Base-by-base conservation (phyloP, 2,329 filamentous ascomycete species). In the Bertia moriformis region DNA sequence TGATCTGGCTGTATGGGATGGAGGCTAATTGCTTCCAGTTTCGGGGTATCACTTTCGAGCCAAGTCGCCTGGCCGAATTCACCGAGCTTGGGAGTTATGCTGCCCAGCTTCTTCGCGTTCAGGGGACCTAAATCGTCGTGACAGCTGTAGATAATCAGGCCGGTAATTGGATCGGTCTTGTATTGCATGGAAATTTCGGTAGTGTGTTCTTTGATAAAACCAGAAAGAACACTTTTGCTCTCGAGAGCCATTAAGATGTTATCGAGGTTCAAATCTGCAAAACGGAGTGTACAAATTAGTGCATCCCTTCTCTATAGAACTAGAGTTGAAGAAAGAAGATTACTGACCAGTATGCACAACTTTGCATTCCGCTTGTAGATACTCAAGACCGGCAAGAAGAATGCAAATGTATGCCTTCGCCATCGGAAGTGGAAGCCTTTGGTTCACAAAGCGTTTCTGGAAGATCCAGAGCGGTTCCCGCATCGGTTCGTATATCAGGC, bases 241-340 rank as follows among this genome's bases (percentile, higher is more conserved):
- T 41, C 42, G 22, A 44, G 43, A 3, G 18, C 18, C 3, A 44
- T 18, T 5, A 44, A 15, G 24, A 44, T 44, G 30, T 44, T 44
- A 19, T 44, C 42, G 12, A 36, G 32, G 37, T 44, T 44, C 14
- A 44, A 24, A 44, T 44, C 43, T 44, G 33, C 1, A 24, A 37
- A 18, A 17, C 19, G 37, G 14, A 18, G 47, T 1, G 39, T 49
- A 1, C 49, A 48, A 48, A 43, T 50, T 14, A 45, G 43, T 19
- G 47, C 47, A 51, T 50, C 41, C 46, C 45, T 3, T 46, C 43
- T 1, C 35, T 49, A 14, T 47, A 48, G 48, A 37, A 38, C n/a
- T 51, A 42, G 19, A 35, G 47, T 4, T 44, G 19, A 24, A 41
- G 4, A 33, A 42, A n/a, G n/a, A 10, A 18, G 18, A 15, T 10